Evolutionary conservation across 2,329 filamentous ascomycete species (phyloP), one percentile per base, ranked within the genome.

Genomic region (Botrytis medusae): DNA sequence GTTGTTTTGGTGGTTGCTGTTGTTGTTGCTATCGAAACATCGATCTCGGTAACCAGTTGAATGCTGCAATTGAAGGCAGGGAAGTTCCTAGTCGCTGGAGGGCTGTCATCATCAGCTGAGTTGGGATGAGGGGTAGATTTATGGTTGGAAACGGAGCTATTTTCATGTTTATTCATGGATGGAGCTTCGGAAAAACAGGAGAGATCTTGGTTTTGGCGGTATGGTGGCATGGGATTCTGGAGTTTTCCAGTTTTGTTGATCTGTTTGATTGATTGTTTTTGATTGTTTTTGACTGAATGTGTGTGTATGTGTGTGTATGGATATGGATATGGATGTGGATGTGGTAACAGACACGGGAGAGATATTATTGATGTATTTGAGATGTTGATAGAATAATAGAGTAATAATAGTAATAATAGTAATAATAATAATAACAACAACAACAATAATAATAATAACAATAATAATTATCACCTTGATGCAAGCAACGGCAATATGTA

Each of bases 51-150:
- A 67, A 37, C 44, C 32, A 44, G 29, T 48, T 9, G 61, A 16
- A 63, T 42, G n/a, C 5, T 29, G 37, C 25, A 12, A 42, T 42
- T 5, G 12, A 48, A 48, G 62, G 62, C 62, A 64, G 42, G 62
- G 62, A 48, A 48, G 9, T 6, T 37, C 63, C 63, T 48, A 65
- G 63, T 44, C 22, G 44, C 34, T 25, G 20, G 29, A 51, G 18
- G 51, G 57, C 32, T 48, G 57, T 54, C 42, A 51, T 48, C 25
- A 63, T 63, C 69, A 71, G 69, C 69, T 71, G 68, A 70, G 54
- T 46, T 32, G 59, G 40, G 69, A 54, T 71, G 69, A 71, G 69
- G 34, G 34, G 25, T 57, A 69, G 48, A 42, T 3, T n/a, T 10
- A 20, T 6, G 44, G 16, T 5, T 18, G 63, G 18, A 48, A 25